Evolutionary conservation across 2,329 filamentous ascomycete genomes (phyloP).

Genomic region (Verticillium alfalfae): DNA sequence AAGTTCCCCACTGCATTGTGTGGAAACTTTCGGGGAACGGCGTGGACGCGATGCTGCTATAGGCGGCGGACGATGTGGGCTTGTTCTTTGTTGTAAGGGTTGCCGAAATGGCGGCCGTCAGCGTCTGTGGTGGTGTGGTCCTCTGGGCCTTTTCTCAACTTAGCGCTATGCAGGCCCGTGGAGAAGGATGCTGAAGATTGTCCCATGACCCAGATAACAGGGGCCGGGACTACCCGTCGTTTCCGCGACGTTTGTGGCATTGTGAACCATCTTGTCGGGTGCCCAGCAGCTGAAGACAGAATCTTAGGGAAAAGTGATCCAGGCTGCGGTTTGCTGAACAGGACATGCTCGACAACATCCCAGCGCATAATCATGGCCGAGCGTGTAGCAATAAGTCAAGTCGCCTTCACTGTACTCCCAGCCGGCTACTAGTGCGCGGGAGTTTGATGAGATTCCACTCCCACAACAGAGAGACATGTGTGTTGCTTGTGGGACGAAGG

Average conservation of each 20-base stretch:
- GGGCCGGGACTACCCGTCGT: not conserved
- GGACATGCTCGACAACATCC: too few species aligned
- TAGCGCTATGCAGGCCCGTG: not conserved
- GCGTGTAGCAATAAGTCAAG: too few species aligned
- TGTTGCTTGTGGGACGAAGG: too few species aligned
- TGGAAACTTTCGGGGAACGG: not conserved
- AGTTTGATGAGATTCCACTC: too few species aligned
- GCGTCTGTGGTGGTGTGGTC: not conserved
- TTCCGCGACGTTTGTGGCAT: not conserved
- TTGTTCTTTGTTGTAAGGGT: not conserved
- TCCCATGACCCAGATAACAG: not conserved
- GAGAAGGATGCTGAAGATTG: not conserved
- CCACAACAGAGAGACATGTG: too few species aligned
- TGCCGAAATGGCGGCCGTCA: not conserved
- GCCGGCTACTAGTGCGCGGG: too few species aligned
- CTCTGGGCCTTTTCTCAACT: not conserved
- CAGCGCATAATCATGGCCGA: too few species aligned
- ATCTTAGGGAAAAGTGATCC: not conserved
- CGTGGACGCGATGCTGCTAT: not conserved
- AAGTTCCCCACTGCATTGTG: not conserved
- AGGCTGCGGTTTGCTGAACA: too few species aligned
- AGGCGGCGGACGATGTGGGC: not conserved
- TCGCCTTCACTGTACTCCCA: too few species aligned
- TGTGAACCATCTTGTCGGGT: not conserved
- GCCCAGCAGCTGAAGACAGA: not conserved